Percentiles rank a stretch among this genome's conserved stretches.
These are phyloP conservation scores for Poa pratensis DNA, from an alignment of 176 grass and related monocot species.

Conservation along the genomic window DNA sequence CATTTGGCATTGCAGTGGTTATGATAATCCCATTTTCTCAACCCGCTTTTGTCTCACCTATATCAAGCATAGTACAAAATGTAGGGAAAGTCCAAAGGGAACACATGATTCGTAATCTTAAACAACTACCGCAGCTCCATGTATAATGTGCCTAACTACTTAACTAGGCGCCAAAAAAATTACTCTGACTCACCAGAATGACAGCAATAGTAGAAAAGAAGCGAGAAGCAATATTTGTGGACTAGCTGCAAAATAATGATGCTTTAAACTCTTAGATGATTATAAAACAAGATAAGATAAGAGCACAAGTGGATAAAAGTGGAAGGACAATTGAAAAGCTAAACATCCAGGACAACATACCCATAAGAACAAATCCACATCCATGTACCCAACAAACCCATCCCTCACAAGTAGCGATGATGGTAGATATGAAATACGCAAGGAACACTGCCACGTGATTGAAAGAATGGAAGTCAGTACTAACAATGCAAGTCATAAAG, in stretches of 20 bases:
- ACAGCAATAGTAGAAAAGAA: slow-evolving; percentile 83
- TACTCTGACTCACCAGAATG: slow-evolving; percentile 73
- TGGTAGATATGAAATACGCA: slow-evolving; percentile 64
- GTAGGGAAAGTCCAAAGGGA: not conserved
- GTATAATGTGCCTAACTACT: slow-evolving; percentile 21
- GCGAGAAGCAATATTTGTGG: slow-evolving; percentile 91
- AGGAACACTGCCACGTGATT: slow-evolving; percentile 68
- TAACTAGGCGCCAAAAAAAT: slow-evolving; percentile 34
- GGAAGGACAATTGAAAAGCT: slow-evolving; percentile 45
- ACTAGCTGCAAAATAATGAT: slow-evolving; percentile 72
- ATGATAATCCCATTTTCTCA: not conserved
- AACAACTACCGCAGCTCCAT: slow-evolving; percentile 19
- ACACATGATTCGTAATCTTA: not conserved
- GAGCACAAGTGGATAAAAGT: slow-evolving; percentile 29
- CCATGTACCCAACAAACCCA: slow-evolving; percentile 93
- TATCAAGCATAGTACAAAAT: slow-evolving; percentile 23
- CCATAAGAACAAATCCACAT: slow-evolving; percentile 96
- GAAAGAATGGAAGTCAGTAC: slow-evolving; percentile 43
- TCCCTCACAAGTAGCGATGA: slow-evolving; percentile 83
- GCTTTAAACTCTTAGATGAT: slow-evolving; percentile 41
- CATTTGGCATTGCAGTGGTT: not conserved
- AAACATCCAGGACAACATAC: slow-evolving; percentile 57
- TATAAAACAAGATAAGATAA: slow-evolving; percentile 38
- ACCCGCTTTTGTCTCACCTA: slow-evolving; percentile 4
- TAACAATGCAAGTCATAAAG: slow-evolving; percentile 51